Percentiles rank a stretch among this genome's conserved stretches.
These are phyloP conservation scores for Xerocomus potaroensis DNA, from an alignment of 768 basidiomycete species.

Conservation along the genomic window DNA sequence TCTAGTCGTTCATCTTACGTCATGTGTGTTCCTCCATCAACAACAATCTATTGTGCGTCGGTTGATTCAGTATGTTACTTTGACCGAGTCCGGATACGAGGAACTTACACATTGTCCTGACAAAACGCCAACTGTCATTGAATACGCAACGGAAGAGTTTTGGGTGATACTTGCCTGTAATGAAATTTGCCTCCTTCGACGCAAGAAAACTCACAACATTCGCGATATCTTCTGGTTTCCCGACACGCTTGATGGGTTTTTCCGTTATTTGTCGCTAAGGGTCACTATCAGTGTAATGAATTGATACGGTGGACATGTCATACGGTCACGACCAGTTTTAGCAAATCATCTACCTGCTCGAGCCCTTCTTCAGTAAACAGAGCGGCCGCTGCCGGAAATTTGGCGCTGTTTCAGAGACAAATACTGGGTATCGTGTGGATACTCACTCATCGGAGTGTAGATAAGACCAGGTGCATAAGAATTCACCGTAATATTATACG, in stretches of 20 bases:
- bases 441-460: constrained; percentile 22
- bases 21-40: constrained; percentile 15
- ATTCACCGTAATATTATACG: constrained; percentile 25
- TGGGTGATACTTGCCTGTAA: constrained; percentile 21
- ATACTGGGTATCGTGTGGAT: too few species aligned
- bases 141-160: neutral
- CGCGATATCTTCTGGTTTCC: too few species aligned
- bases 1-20: constrained; percentile 1
- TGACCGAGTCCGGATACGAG: neutral
- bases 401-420: neutral
- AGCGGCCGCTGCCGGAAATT: too few species aligned
- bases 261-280: too few species aligned
- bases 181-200: constrained; percentile 18
- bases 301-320: too few species aligned
- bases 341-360: too few species aligned
- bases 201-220: constrained; percentile 24
- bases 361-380: too few species aligned
- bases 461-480: constrained; percentile 29
- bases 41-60: constrained; percentile 11
- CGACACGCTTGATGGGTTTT: too few species aligned
- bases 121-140: neutral
- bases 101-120: constrained; percentile 25
- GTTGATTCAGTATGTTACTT: neutral
- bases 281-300: too few species aligned
- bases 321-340: too few species aligned